A percentile compares a stretch with the other conserved stretches of the same genome.
Evolutionary conservation across 176 grass and related monocot genomes (phyloP).

Genomic region (Coix lacrymajobi): DNA sequence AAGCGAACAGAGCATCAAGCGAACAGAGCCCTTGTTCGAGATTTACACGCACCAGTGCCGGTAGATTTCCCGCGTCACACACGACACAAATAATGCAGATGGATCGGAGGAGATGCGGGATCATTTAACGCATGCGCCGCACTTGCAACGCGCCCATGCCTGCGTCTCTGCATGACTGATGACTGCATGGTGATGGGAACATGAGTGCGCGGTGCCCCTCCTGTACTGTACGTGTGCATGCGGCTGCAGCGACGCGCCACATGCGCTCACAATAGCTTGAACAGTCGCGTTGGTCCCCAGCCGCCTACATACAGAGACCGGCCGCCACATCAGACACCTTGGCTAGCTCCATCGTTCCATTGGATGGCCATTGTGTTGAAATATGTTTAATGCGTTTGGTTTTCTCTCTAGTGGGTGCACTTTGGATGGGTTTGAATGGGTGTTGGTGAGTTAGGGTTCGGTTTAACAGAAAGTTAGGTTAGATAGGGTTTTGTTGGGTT

Average conservation of each 20-base stretch:
- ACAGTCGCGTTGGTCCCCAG: slow-evolving; percentile 16
- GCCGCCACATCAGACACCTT: not conserved
- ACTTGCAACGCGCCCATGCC: not conserved
- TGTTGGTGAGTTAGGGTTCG: no score
- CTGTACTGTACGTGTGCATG: slow-evolving; percentile 22
- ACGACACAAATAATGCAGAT: not conserved
- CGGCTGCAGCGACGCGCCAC: not conserved
- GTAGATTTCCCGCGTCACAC: not conserved
- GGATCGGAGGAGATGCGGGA: not conserved
- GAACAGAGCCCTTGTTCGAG: no score
- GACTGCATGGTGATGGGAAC: not conserved
- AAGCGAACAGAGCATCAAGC: no score
- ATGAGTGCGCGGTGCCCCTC: not conserved
- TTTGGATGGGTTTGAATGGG: no score
- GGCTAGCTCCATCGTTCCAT: not conserved
- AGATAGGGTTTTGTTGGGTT: no score
- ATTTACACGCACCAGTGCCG: not conserved
- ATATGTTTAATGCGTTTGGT: not conserved
- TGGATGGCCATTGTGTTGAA: not conserved
- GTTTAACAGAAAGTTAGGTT: no score
- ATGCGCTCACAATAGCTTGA: slow-evolving; percentile 4
- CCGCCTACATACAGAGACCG: not conserved
- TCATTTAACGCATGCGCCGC: not conserved
- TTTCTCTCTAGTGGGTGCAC: not conserved
- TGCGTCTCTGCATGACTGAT: not conserved